phyloP scores from a whole-genome alignment of 106 monocot species.

The Xerophyta viscosa region DNA sequence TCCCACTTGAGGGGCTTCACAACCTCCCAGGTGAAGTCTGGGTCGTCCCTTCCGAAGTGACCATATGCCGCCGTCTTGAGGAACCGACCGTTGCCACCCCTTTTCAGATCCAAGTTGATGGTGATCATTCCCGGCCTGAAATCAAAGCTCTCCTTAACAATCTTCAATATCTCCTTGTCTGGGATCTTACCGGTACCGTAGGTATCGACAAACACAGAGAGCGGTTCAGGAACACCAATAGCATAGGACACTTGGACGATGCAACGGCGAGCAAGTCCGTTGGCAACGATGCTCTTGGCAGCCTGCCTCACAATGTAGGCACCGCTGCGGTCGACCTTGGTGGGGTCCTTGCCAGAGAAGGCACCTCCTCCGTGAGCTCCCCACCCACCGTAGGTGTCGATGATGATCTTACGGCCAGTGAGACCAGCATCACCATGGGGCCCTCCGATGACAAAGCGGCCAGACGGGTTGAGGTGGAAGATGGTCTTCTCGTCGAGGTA shows the following conservation, averaged over 20 bases:
- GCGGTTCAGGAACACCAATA: conserved; percentile 40
- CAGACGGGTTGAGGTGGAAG: conserved; percentile 19
- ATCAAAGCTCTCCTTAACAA: conserved; percentile 46
- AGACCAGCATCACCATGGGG: conserved; percentile 26
- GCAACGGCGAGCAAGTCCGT: conserved; percentile 34
- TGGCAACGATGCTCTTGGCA: conserved; percentile 37
- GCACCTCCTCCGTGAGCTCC: conserved; percentile 44
- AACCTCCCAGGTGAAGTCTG: conserved; percentile 48
- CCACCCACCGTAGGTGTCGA: conserved; percentile 27
- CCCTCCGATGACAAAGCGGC: conserved; percentile 15
- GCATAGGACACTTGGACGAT: conserved; percentile 44
- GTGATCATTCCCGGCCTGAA: conserved; percentile 49
- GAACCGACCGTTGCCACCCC: conserved; percentile 32
- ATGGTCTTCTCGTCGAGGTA: conserved; percentile 21
- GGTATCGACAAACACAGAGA: conserved; percentile 41
- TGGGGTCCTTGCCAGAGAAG: conserved; percentile 40
- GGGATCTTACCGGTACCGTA: conserved; percentile 47
- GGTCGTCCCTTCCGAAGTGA: conserved; percentile 43
- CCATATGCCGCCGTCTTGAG: conserved; percentile 42
- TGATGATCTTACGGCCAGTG: conserved; percentile 25
- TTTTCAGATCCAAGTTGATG: conserved; percentile 42
- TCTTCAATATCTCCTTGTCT: conserved; percentile 39
- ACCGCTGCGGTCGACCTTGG: conserved; percentile 39
- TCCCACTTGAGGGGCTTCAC: conserved; percentile 41
- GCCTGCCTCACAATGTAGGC: conserved; percentile 37